Evolutionary conservation across 345 rosid genomes (phyloP).

Genomic region (Odontarrhena argentea): DNA sequence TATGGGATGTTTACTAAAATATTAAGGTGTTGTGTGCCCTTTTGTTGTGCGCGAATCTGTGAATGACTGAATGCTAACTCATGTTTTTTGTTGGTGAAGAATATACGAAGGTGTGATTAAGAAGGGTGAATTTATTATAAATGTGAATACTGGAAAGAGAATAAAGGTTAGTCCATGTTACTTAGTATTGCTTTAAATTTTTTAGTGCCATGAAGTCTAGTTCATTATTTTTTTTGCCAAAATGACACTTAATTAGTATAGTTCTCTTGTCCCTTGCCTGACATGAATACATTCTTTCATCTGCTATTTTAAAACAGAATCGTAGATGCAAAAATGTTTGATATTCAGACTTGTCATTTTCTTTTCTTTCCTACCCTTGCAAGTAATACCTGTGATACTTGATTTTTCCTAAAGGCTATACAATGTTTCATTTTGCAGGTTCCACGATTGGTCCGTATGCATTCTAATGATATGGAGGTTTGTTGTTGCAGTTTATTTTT

Average conservation of each 20-base stretch:
- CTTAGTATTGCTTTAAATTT: slow-evolving; percentile 4
- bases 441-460: slow-evolving; percentile 96
- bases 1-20: not conserved
- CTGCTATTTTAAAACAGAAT: not conserved
- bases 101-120: slow-evolving; percentile 90
- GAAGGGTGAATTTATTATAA: slow-evolving; percentile 89
- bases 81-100: slow-evolving; percentile 50
- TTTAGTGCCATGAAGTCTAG: not conserved
- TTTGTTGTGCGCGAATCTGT: slow-evolving; percentile 7
- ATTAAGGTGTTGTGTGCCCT: not conserved
- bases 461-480: slow-evolving; percentile 98
- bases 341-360: slow-evolving; percentile 15
- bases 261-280: not conserved
- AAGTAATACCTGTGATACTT: slow-evolving; percentile 1
- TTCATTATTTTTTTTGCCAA: slow-evolving; percentile 7
- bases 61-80: slow-evolving; percentile 39
- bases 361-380: not conserved
- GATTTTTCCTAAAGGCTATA: not conserved
- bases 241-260: not conserved
- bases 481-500: slow-evolving; percentile 21
- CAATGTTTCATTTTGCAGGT: slow-evolving; percentile 53
- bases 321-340: not conserved
- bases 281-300: not conserved
- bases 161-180: slow-evolving; percentile 67
- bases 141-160: slow-evolving; percentile 92